Evolutionary conservation across 2,329 filamentous ascomycete species (phyloP).

Genomic region (Acarospora socialis): DNA sequence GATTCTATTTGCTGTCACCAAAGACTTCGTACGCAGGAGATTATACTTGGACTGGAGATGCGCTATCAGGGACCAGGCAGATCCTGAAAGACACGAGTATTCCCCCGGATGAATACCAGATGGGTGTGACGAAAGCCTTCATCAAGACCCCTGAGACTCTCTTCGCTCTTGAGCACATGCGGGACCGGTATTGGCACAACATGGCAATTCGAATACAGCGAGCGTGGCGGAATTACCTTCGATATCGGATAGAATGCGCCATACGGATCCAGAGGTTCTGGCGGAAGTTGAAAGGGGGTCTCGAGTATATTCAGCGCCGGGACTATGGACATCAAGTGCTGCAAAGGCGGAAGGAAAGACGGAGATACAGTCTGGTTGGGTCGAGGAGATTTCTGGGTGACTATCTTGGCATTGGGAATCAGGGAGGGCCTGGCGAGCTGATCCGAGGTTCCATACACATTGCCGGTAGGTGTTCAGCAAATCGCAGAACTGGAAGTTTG

Average conservation of each 20-base stretch:
- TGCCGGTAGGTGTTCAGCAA: constrained; percentile 36
- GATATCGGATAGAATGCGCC: constrained; percentile 83
- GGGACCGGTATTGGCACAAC: constrained; percentile 97
- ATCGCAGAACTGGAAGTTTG: no score
- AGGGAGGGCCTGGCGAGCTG: constrained; percentile 63
- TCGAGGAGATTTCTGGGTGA: constrained; percentile 89
- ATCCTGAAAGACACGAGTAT: constrained; percentile 96
- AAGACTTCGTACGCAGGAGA: constrained; percentile 93
- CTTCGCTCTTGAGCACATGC: constrained; percentile 94
- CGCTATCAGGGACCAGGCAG: constrained; percentile 73
- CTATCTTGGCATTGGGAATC: constrained; percentile 78
- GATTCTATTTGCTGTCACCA: constrained; percentile 88
- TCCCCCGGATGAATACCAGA: constrained; percentile 86
- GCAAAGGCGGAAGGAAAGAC: constrained; percentile 73
- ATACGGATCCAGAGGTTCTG: constrained; percentile 91
- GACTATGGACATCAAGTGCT: constrained; percentile 78
- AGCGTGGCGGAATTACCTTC: constrained; percentile 90
- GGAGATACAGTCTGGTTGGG: constrained; percentile 79
- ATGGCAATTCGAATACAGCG: constrained; percentile 97
- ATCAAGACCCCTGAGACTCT: constrained; percentile 96
- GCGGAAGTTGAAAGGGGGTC: constrained; percentile 81
- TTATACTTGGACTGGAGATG: constrained; percentile 87
- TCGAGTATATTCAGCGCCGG: constrained; percentile 75
- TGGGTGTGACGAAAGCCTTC: constrained; percentile 93
- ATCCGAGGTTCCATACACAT: constrained; percentile 64